These are phyloP conservation scores for Globisporangium perplexum DNA, from an alignment of 352 stramenopile genomes.

Conservation along the genomic window DNA sequence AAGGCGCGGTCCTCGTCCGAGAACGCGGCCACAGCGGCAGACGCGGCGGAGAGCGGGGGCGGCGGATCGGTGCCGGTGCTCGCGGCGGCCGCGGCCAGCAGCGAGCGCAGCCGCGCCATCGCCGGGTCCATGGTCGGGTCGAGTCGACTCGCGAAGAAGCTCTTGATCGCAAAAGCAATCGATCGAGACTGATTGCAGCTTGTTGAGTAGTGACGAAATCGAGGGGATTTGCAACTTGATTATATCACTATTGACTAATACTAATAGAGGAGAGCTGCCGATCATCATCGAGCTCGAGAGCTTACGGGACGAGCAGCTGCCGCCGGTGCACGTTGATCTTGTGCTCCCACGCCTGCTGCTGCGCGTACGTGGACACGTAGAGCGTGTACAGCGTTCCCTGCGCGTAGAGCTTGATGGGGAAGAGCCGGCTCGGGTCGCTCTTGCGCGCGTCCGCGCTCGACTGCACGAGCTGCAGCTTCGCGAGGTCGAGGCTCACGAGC, in stretches of 20 bases:
- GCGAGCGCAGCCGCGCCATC: slow-evolving; percentile 31
- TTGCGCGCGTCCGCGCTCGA: slow-evolving; percentile 33
- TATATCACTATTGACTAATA: too few species aligned
- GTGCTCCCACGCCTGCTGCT: slow-evolving; percentile 79
- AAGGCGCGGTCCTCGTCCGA: slow-evolving; percentile 36
- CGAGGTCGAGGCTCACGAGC: slow-evolving; percentile 62
- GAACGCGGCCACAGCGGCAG: slow-evolving; percentile 12
- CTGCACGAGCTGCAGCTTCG: slow-evolving; percentile 74
- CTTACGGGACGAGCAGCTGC: slow-evolving; percentile 64
- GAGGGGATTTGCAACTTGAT: too few species aligned
- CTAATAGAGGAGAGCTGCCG: too few species aligned
- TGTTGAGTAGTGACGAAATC: too few species aligned
- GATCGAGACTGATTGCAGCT: too few species aligned
- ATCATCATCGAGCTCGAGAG: too few species aligned
- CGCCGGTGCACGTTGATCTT: slow-evolving; percentile 70
- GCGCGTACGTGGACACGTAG: slow-evolving; percentile 68
- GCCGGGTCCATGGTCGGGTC: slow-evolving; percentile 25
- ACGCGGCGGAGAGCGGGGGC: slow-evolving; percentile 7
- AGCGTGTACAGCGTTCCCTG: slow-evolving; percentile 64
- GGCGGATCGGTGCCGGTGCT: slow-evolving; percentile 10
- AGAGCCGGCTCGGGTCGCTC: slow-evolving; percentile 48
- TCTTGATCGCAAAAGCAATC: too few species aligned
- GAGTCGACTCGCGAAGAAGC: background rate
- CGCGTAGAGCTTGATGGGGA: slow-evolving; percentile 69
- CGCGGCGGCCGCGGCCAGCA: slow-evolving; percentile 34